A percentile compares a stretch with the other conserved stretches of the same genome.
phyloP scores from a whole-genome alignment of 345 rosid species.

The Camelina sativa region DNA sequence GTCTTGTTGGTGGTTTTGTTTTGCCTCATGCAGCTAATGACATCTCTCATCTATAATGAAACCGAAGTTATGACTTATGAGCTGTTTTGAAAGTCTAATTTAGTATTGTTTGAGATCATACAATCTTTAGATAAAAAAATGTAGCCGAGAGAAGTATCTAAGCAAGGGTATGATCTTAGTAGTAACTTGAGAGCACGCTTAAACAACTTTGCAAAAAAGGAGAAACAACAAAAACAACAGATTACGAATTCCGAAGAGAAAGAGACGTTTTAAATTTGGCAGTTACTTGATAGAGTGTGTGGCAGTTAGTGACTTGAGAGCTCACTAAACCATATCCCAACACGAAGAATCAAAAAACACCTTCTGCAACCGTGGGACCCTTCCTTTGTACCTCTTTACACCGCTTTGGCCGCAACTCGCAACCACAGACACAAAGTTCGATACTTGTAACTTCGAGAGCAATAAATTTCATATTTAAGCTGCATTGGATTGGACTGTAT shows the following conservation, averaged over 20 bases:
- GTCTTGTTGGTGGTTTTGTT: slow-evolving; percentile 8
- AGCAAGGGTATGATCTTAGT: slow-evolving; percentile 9
- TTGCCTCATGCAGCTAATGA: slow-evolving; percentile 4
- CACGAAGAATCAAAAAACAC: slow-evolving; percentile 29
- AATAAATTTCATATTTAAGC: slow-evolving; percentile 16
- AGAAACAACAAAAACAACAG: neutral
- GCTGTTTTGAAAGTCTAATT: neutral
- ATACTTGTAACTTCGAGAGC: slow-evolving; percentile 30
- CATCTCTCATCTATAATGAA: slow-evolving; percentile 19
- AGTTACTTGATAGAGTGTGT: slow-evolving; percentile 31
- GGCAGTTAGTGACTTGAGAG: slow-evolving; percentile 38
- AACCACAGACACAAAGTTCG: slow-evolving; percentile 37
- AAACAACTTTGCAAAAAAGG: neutral
- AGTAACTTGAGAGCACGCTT: neutral
- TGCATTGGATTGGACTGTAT: neutral
- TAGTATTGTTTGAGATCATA: neutral
- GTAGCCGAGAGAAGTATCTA: neutral
- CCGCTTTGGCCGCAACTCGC: slow-evolving; percentile 41
- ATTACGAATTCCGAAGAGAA: slow-evolving; percentile 28
- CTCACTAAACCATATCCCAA: slow-evolving; percentile 37
- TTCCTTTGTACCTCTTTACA: slow-evolving; percentile 31
- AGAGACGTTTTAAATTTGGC: slow-evolving; percentile 34
- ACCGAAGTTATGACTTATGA: slow-evolving; percentile 5
- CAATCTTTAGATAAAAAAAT: slow-evolving; percentile 7
- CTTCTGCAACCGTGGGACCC: slow-evolving; percentile 32